Evolutionary conservation across 106 monocot genomes (phyloP).

Genomic region (Phalaenopsis aphrodite): DNA sequence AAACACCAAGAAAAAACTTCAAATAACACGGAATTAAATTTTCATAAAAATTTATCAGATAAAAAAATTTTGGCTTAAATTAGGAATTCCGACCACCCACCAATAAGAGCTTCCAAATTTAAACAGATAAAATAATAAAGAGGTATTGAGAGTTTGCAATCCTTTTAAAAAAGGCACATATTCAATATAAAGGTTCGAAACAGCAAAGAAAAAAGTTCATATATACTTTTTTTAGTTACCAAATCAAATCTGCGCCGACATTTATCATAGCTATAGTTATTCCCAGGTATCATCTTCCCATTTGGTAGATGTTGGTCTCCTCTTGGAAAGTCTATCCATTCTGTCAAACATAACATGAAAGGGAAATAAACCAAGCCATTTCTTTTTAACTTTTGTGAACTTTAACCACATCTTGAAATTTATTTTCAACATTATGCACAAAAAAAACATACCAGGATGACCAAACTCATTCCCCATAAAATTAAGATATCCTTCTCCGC

Average conservation of each 20-base stretch:
- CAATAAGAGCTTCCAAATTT: background rate
- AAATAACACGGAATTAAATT: too few relatives aligned
- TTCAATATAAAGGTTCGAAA: background rate
- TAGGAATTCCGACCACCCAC: too few relatives aligned
- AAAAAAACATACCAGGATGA: slow-evolving; percentile 63
- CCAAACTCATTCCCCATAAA: slow-evolving; percentile 99
- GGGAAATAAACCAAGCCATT: background rate
- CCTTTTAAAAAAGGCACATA: background rate
- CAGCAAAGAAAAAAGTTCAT: background rate
- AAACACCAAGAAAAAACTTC: too few relatives aligned
- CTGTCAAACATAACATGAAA: slow-evolving; percentile 28
- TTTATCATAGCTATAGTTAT: slow-evolving; percentile 85
- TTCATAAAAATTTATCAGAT: background rate
- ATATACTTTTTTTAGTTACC: slow-evolving; percentile 18
- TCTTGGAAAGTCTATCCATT: slow-evolving; percentile 99
- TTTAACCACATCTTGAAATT: background rate
- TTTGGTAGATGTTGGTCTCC: slow-evolving; percentile 63
- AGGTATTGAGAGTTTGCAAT: background rate
- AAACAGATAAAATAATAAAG: background rate
- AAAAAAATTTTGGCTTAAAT: background rate
- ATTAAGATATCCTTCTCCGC: slow-evolving; percentile 99
- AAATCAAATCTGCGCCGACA: slow-evolving; percentile 94
- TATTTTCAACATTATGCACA: background rate
- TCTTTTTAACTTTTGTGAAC: background rate
- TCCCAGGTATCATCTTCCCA: slow-evolving; percentile 65